Conservation (phyloP, 2,329 filamentous ascomycete genomes). For the Nemania sp. region DNA sequence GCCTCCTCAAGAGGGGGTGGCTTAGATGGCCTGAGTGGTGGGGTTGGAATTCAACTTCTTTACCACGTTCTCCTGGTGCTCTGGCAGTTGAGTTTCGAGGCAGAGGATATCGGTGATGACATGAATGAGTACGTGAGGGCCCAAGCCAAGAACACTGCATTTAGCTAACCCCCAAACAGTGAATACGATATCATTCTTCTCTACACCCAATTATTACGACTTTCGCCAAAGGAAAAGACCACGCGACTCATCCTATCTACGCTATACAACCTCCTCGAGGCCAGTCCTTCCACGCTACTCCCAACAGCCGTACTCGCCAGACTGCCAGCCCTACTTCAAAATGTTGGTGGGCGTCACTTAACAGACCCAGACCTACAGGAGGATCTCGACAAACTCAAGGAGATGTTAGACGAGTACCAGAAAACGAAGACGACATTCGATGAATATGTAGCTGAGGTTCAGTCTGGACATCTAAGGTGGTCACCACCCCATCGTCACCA, state of each 20-base stretch:
- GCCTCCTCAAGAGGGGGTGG: slow-evolving; percentile 68
- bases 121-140: slow-evolving; percentile 79
- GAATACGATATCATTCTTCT: slow-evolving; percentile 93
- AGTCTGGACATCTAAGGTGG: slow-evolving; percentile 90
- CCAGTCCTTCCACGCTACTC: slow-evolving; percentile 78
- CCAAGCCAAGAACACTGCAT: background rate
- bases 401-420: slow-evolving; percentile 74
- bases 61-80: slow-evolving; percentile 94
- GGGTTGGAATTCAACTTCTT: slow-evolving; percentile 89
- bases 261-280: slow-evolving; percentile 82
- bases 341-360: slow-evolving; percentile 71
- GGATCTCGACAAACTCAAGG: slow-evolving; percentile 70
- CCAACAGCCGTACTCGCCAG: slow-evolving; percentile 88
- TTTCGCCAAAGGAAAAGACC: slow-evolving; percentile 98
- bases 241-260: slow-evolving; percentile 91
- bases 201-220: slow-evolving; percentile 89
- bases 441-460: slow-evolving; percentile 88
- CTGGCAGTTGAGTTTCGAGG: slow-evolving; percentile 98
- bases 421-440: slow-evolving; percentile 83
- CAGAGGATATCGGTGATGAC: slow-evolving; percentile 76
- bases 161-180: slow-evolving; percentile 61
- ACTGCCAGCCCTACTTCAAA: slow-evolving; percentile 76
- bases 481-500: slow-evolving; percentile 89
- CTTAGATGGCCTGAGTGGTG: slow-evolving; percentile 77
- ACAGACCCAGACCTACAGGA: slow-evolving; percentile 74